phyloP scores from a whole-genome alignment of 257 asterid species.

The Asclepias syriaca region DNA sequence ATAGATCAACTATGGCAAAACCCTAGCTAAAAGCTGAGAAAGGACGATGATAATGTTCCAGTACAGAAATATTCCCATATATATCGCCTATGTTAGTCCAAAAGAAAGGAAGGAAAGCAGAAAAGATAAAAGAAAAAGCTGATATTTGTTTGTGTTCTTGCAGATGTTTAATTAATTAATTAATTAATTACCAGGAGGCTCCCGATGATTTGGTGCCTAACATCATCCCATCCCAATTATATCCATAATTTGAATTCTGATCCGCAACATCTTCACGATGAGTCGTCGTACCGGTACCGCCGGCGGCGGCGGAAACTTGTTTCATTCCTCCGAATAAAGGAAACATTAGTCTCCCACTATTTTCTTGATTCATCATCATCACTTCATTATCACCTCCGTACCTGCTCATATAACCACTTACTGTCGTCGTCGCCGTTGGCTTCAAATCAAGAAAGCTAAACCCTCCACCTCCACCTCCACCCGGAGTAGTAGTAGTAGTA shows the following conservation, averaged over 20 bases:
- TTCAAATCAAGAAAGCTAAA: constrained; percentile 62
- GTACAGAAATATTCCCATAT: not conserved
- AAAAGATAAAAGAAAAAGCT: too few relatives aligned
- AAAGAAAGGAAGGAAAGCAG: constrained; percentile 2
- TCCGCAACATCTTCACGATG: constrained; percentile 28
- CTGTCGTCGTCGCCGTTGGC: constrained; percentile 17
- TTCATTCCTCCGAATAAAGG: constrained; percentile 50
- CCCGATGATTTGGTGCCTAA: constrained; percentile 44
- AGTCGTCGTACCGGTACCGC: constrained; percentile 14
- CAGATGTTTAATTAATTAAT: constrained; percentile 3
- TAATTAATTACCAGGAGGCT: constrained; percentile 39
- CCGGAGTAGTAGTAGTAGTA: too few relatives aligned
- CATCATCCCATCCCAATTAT: constrained; percentile 60
- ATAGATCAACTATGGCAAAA: too few relatives aligned
- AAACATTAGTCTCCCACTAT: constrained; percentile 43
- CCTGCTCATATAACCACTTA: constrained; percentile 25
- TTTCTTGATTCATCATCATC: constrained; percentile 22
- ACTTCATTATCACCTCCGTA: not conserved
- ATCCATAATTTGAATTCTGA: constrained; percentile 43
- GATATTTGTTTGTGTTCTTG: not conserved
- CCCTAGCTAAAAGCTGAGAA: not conserved
- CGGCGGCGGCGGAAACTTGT: constrained; percentile 23
- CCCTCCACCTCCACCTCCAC: not conserved
- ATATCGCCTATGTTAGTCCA: constrained; percentile 13
- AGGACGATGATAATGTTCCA: not conserved